These are phyloP conservation scores for Leccinum pachyderme DNA, from an alignment of 1,284 basidiomycete species.

Conservation along the genomic window DNA sequence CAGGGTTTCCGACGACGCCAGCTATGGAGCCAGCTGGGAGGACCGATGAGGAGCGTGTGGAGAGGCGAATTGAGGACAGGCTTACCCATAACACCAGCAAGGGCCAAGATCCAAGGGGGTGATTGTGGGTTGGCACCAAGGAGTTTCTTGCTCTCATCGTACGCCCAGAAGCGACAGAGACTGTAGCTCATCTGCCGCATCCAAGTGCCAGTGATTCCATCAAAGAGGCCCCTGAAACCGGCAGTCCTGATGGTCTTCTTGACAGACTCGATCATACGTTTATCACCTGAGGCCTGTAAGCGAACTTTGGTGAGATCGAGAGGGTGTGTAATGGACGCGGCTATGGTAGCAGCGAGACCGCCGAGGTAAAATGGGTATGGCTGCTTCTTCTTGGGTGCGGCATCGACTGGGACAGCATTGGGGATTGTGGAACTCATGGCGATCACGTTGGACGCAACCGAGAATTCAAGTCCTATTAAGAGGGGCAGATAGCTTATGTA, in stretches of 20 bases:
- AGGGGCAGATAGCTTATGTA: constrained; percentile 17
- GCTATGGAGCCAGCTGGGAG: constrained; percentile 79
- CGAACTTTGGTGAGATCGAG: constrained; percentile 88
- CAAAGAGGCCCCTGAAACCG: constrained; percentile 76
- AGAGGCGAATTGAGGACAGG: constrained; percentile 11
- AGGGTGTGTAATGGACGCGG: constrained; percentile 47
- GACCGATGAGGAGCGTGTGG: constrained; percentile 34
- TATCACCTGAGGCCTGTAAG: constrained; percentile 84
- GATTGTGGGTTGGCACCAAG: constrained; percentile 52
- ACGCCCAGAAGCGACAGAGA: constrained; percentile 90
- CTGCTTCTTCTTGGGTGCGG: constrained; percentile 34
- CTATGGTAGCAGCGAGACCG: constrained; percentile 37
- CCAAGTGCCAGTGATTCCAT: constrained; percentile 87
- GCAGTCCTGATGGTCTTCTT: constrained; percentile 74
- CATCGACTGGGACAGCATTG: constrained; percentile 7
- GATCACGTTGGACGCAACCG: not conserved
- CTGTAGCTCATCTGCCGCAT: constrained; percentile 93
- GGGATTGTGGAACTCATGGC: constrained; percentile 19
- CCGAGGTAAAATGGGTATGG: constrained; percentile 53
- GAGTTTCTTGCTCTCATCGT: constrained; percentile 86
- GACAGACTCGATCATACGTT: constrained; percentile 78
- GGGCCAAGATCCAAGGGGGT: constrained; percentile 71
- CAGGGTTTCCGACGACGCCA: constrained; percentile 86
- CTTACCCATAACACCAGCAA: constrained; percentile 81
- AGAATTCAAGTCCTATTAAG: constrained; percentile 18